A percentile compares a stretch with the other conserved stretches of the same genome.
These are phyloP conservation scores for Gomphus bonarii DNA, from an alignment of 1,284 basidiomycete species.

Conservation along the genomic window DNA sequence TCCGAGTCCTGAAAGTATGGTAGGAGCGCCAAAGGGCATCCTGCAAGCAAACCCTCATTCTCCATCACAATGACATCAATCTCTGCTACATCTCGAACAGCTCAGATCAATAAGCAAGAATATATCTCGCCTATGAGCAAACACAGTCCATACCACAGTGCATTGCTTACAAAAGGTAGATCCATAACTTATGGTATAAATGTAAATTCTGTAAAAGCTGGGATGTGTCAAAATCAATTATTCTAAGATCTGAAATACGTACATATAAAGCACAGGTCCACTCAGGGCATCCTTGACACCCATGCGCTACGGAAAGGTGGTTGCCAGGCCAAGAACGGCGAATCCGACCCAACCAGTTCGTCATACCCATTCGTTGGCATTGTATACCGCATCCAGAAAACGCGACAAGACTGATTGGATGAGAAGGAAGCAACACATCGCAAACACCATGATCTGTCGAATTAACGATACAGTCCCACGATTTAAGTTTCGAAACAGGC, in stretches of 20 bases:
- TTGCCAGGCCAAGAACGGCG: slow-evolving; percentile 48
- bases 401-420: slow-evolving; percentile 53
- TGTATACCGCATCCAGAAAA: slow-evolving; percentile 64
- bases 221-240: neutral
- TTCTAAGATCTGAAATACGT: slow-evolving; percentile 20
- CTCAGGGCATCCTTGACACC: slow-evolving; percentile 38
- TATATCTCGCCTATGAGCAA: slow-evolving; percentile 28
- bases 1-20: no score
- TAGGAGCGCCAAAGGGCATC: neutral
- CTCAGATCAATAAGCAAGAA: slow-evolving; percentile 47
- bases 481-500: slow-evolving; percentile 51
- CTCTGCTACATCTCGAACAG: no score
- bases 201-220: slow-evolving; percentile 30
- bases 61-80: no score
- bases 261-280: slow-evolving; percentile 56
- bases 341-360: slow-evolving; percentile 61
- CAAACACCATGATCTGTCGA: slow-evolving; percentile 50
- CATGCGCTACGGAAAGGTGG: slow-evolving; percentile 40
- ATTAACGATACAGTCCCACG: slow-evolving; percentile 42
- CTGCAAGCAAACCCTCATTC: neutral
- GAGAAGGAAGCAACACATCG: slow-evolving; percentile 51
- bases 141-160: slow-evolving; percentile 3
- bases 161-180: slow-evolving; percentile 44
- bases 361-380: slow-evolving; percentile 70
- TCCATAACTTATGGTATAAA: slow-evolving; percentile 59